These are phyloP conservation scores for Tardiomyces digboiensis DNA, from an alignment of 1,139 yeast species.

Conservation along the genomic window DNA sequence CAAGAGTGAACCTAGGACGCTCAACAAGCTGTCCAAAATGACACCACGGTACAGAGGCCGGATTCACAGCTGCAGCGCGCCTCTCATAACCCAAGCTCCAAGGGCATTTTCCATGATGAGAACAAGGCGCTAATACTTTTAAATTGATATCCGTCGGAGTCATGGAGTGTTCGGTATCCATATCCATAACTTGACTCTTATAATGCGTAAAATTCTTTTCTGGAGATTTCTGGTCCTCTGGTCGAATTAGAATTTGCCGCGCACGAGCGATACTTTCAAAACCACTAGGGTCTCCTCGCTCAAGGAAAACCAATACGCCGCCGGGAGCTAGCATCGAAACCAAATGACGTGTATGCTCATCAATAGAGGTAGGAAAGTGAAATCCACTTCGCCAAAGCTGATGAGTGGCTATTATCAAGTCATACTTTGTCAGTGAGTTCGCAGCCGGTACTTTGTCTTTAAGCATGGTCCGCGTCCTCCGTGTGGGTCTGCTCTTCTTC, in stretches of 20 bases:
- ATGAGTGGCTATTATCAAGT: conserved; percentile 78
- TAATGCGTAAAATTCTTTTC: not conserved
- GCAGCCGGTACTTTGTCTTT: conserved; percentile 13
- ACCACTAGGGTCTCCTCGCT: conserved; percentile 86
- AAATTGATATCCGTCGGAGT: conserved; percentile 6
- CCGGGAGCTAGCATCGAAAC: conserved; percentile 58
- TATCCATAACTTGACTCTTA: not conserved
- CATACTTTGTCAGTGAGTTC: conserved; percentile 37
- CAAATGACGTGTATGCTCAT: conserved; percentile 52
- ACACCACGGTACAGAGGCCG: conserved; percentile 41
- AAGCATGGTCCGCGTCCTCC: conserved; percentile 35
- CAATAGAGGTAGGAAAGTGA: conserved; percentile 62
- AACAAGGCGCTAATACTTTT: conserved; percentile 72
- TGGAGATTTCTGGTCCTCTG: conserved; percentile 39
- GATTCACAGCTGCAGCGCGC: conserved; percentile 34
- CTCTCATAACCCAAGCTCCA: conserved; percentile 60
- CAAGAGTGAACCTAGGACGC: conserved; percentile 71
- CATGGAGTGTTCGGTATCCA: not conserved
- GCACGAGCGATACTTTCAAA: conserved; percentile 88
- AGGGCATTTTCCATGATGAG: conserved; percentile 86
- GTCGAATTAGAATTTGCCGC: conserved; percentile 78
- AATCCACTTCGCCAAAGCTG: conserved; percentile 52
- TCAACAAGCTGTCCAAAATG: conserved; percentile 63
- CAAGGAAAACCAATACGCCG: conserved; percentile 71
- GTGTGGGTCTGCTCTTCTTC: conserved; percentile 3